A percentile compares a stretch with the other conserved stretches of the same genome.
These are phyloP conservation scores for Penicillium capsulatum DNA, from an alignment of 2,329 filamentous ascomycete species.

Conservation along the genomic window DNA sequence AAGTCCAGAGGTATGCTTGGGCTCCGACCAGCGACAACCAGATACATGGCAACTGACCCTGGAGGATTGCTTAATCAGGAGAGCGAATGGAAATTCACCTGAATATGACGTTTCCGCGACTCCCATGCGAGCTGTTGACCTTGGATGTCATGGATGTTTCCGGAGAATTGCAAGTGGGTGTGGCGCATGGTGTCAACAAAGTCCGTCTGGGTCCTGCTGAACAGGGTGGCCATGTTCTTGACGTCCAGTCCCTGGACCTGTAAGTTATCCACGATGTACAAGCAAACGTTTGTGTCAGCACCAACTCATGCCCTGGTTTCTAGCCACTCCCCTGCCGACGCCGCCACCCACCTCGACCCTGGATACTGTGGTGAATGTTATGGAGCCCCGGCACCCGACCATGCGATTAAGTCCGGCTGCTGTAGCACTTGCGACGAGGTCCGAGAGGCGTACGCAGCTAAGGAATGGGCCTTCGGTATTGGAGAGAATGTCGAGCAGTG, in stretches of 20 bases:
- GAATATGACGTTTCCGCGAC: conserved; percentile 89
- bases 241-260: conserved; percentile 64
- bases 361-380: conserved; percentile 93
- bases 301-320: not conserved
- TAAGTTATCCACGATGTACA: conserved; percentile 39
- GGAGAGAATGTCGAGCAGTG: conserved; percentile 95
- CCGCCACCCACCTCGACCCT: conserved; percentile 75
- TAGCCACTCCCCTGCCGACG: conserved; percentile 64
- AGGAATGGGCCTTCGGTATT: conserved; percentile 89
- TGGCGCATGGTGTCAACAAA: conserved; percentile 89
- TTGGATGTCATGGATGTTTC: conserved; percentile 99
- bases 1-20: conserved; percentile 75
- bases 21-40: not conserved
- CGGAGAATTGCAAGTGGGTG: conserved; percentile 90
- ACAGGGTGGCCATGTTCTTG: conserved; percentile 73
- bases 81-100: conserved; percentile 99
- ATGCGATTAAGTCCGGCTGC: conserved; percentile 75
- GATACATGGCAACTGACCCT: not conserved
- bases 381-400: conserved; percentile 69
- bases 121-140: conserved; percentile 92
- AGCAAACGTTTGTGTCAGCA: not conserved
- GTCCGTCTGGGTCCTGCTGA: conserved; percentile 68
- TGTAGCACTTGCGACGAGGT: conserved; percentile 98
- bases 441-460: conserved; percentile 82
- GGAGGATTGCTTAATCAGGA: conserved; percentile 48